A percentile compares a stretch with the other conserved stretches of the same genome.
phyloP scores from a whole-genome alignment of 768 basidiomycete genomes.

The Strobilomyces dryophilus region DNA sequence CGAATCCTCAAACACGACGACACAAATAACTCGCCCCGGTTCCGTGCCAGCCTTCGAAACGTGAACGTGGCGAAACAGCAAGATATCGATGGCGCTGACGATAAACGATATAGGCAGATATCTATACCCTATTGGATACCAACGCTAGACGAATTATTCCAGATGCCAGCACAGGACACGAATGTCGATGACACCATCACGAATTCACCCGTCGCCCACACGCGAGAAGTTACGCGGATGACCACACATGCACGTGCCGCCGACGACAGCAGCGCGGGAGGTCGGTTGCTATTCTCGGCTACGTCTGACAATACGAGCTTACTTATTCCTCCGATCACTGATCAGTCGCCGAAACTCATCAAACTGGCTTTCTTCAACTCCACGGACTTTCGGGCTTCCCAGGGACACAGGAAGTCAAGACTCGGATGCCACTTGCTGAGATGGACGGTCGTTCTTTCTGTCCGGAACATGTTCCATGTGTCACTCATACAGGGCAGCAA shows the following conservation, averaged over 20 bases:
- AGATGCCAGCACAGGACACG: constrained; percentile 5
- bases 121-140: constrained; percentile 7
- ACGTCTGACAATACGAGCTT: constrained; percentile 3
- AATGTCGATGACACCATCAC: constrained; percentile 5
- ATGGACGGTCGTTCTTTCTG: constrained; percentile 4
- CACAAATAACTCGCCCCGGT: constrained; percentile 11
- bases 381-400: constrained; percentile 27
- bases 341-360: constrained; percentile 13
- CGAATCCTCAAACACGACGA: constrained; percentile 21
- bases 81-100: constrained; percentile 1
- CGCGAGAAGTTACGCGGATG: constrained; percentile 9
- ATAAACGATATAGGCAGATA: constrained; percentile 6
- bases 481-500: constrained; percentile 1
- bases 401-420: constrained; percentile 16
- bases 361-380: constrained; percentile 7
- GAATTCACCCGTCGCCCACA: constrained; percentile 28
- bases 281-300: constrained; percentile 9
- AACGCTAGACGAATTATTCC: constrained; percentile 28
- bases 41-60: constrained; percentile 11
- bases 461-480: constrained; percentile 5
- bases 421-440: constrained; percentile 2
- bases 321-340: background rate
- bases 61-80: constrained; percentile 9
- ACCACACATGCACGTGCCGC: constrained; percentile 7
- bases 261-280: constrained; percentile 12